Base-by-base conservation (phyloP, 768 basidiomycete genomes). In the Phylloporus arenicola region DNA sequence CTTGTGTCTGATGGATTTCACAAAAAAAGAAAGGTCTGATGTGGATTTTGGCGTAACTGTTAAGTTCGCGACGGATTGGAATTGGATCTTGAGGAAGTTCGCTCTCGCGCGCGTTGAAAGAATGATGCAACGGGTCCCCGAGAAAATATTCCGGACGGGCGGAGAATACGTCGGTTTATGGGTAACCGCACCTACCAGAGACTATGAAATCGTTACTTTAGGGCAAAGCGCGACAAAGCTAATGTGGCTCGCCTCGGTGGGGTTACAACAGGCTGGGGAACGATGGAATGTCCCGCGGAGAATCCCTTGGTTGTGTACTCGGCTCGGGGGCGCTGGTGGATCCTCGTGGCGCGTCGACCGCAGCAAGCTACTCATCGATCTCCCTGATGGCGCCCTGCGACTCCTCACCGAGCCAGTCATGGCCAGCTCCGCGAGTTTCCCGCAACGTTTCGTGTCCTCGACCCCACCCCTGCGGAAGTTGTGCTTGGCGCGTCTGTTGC, bases 371-470 rank as follows among this genome's bases (percentile, higher is more conserved):
- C n/a, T n/a, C n/a, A n/a, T 62, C 66, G 14, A 78, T 65, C 38
- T 59, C 50, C 51, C 62, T 69, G 53, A 79, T 69, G 1, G 77
- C 79, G 29, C 52, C 60, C 48, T 72, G 73, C 16, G 82, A 64
- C 22, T 79, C 78, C 12, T 68, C n/a, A n/a, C n/a, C 57, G 13
- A 78, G 3, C 82, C 82, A 0, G 70, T 64, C 39, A 76, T 66
- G 43, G 82, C 63, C 6, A 82, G 60, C 19, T 76, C 70, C 0
- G 80, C 81, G 31, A 82, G 71, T 40, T 69, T 64, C 55, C 71
- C 67, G 61, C 76, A 80, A 10, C 81, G 78, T 43, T 65, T 61
- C 44, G 73, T 65, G 52, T 80, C 53, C 27, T 9, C 7, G 25
- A 25, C 25, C 4, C 25, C 3, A 25, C 7, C 7, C 27, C 79